Base-by-base conservation (phyloP, 1,284 basidiomycete species). In the Moesziomyces aphidis region DNA sequence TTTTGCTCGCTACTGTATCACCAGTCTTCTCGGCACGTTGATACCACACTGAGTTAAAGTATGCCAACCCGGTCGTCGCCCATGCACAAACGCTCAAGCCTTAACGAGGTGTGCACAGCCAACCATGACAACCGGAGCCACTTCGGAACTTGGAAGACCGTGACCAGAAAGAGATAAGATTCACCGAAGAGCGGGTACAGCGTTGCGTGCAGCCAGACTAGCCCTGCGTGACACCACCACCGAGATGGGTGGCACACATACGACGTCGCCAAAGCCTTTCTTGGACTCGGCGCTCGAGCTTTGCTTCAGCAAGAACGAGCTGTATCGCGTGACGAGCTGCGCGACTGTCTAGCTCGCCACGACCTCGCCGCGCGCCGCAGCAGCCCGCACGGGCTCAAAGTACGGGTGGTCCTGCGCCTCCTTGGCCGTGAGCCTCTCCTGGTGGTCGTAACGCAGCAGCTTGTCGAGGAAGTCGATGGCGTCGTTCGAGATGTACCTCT, bases 401-500 rank as follows among this genome's bases (percentile, higher is more conserved):
- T 79, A 84, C 13, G 81, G 73, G 54, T 84, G 82, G 42, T 77
- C 65, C 67, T 82, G 80, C 3, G 82, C 82, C 72, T 87, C 85
- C 74, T 88, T 78, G 49, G 96, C 96, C 26, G 96, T 99, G 69
- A 97, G 88, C 58, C 96, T 90, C 85, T 97, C 95, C 87, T 97
- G 94, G 85, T 98, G 96, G 85, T 98, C 94, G 85, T 98, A 99
- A 51, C 93, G 90, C 80, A 99, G 89, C 50, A 99, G 88, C 86
- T 95, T 95, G 87, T 99, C 96, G 70, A 99, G 87, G 83, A 98
- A 92, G 87, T 98, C 95, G 57, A 86, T 81, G 21, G 78, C 76
- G 50, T 83, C 78, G 80, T 94, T 97, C n/a, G 94, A 94, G 77
- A 98, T 94, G 86, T 93, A 97, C 59, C 95, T 90, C 86, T 97